A percentile compares a stretch with the other conserved stretches of the same genome.
Conservation (phyloP, 163 green algal genomes). For the Trebouxia gelatinosa region DNA sequence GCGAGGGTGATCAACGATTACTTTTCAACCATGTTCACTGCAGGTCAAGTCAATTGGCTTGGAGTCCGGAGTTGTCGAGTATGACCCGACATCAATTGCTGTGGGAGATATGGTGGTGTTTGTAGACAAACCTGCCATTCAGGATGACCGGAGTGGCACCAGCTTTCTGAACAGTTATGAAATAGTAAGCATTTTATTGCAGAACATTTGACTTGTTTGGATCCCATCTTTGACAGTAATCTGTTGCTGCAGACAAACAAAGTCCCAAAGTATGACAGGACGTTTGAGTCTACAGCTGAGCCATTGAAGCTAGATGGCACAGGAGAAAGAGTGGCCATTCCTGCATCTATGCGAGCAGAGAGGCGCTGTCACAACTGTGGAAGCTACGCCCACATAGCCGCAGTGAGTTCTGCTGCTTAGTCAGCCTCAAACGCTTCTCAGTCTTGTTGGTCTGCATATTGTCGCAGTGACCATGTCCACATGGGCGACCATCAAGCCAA, state of each 20-base stretch:
- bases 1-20: not conserved
- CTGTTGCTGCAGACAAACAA: not conserved
- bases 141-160: not conserved
- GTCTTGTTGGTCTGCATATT: no score
- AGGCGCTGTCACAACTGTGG: slow-evolving; percentile 24
- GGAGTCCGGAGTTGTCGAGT: not conserved
- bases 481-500: no score
- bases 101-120: not conserved
- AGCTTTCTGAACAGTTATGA: not conserved
- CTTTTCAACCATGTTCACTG: not conserved
- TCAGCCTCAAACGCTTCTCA: no score
- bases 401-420: no score
- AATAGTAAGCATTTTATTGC: not conserved
- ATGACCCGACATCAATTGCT: not conserved
- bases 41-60: not conserved
- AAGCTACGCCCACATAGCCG: slow-evolving; percentile 28
- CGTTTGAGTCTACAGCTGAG: not conserved
- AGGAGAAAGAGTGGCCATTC: not conserved
- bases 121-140: not conserved
- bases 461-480: no score
- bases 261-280: slow-evolving; percentile 30
- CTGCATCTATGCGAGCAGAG: not conserved
- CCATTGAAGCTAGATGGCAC: slow-evolving; percentile 5
- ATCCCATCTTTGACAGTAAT: not conserved
- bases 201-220: not conserved